These are phyloP conservation scores for Magnaporthiopsis rhizophila DNA, from an alignment of 2,329 filamentous ascomycete species.

Conservation along the genomic window DNA sequence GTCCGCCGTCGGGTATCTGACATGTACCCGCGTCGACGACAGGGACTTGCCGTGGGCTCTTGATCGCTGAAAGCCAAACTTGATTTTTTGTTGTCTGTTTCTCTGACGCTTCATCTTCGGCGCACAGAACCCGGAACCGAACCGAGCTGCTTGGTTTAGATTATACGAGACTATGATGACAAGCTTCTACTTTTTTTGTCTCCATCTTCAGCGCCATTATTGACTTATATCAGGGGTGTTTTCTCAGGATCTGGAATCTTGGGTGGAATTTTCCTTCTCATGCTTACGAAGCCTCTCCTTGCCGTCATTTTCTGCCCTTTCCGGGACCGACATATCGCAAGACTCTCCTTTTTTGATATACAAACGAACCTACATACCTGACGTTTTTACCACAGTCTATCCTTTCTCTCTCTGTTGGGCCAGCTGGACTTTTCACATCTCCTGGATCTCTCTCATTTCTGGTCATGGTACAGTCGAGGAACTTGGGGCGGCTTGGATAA, in stretches of 20 bases:
- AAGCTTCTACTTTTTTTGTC: neutral
- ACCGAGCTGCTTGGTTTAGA: neutral
- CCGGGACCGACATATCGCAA: neutral
- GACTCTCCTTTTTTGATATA: neutral
- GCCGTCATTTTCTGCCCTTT: neutral
- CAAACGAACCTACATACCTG: neutral
- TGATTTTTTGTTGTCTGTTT: too few relatives aligned
- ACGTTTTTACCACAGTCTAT: too few relatives aligned
- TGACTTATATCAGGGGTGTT: neutral
- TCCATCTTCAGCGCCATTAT: neutral
- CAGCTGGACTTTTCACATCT: neutral
- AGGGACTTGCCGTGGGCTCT: conserved; percentile 42
- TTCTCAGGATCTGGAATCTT: conserved; percentile 6
- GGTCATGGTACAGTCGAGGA: neutral
- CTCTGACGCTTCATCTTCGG: neutral
- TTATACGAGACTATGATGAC: neutral
- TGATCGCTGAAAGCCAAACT: conserved; percentile 20
- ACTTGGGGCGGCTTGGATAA: neutral
- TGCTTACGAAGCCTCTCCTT: neutral
- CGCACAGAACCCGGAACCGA: neutral
- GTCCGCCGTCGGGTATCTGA: conserved; percentile 37
- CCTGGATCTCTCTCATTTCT: neutral
- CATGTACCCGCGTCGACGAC: conserved; percentile 40
- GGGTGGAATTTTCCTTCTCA: neutral
- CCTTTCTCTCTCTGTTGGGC: neutral